phyloP scores from a whole-genome alignment of 148 eudicot genomes.

The Linanthus parryae region DNA sequence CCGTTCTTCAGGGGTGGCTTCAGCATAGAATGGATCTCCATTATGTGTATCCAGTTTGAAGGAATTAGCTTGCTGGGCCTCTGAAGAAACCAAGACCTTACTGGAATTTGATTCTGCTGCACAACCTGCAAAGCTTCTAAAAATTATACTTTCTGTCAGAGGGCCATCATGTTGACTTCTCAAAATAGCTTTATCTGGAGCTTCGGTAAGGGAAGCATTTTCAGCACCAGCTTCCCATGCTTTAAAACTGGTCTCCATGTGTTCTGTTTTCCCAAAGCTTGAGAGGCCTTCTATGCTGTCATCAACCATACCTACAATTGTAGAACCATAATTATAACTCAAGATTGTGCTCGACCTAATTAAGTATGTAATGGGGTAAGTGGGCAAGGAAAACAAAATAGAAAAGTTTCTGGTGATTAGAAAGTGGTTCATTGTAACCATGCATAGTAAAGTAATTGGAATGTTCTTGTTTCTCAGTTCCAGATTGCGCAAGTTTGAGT shows the following conservation, averaged over 20 bases:
- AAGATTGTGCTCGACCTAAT: no score
- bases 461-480: no score
- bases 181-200: constrained; percentile 15
- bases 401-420: no score
- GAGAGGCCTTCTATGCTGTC: constrained; percentile 6
- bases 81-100: constrained; percentile 19
- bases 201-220: constrained; percentile 11
- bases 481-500: no score
- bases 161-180: constrained; percentile 24
- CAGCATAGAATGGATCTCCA: constrained; percentile 14
- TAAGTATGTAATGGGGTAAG: no score
- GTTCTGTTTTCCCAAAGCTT: constrained; percentile 11
- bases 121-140: constrained; percentile 28
- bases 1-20: constrained; percentile 14
- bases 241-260: constrained; percentile 11
- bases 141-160: constrained; percentile 46
- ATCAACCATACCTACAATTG: constrained; percentile 18
- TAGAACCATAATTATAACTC: constrained; percentile 15
- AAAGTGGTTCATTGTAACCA: no score
- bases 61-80: constrained; percentile 15
- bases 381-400: no score
- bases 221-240: constrained; percentile 11
- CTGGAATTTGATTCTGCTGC: no score
- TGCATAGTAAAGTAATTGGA: no score
- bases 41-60: constrained; percentile 1